A percentile compares a stretch with the other conserved stretches of the same genome.
These are phyloP conservation scores for Prunella vulgaris DNA, from an alignment of 257 asterid species.

Conservation along the genomic window DNA sequence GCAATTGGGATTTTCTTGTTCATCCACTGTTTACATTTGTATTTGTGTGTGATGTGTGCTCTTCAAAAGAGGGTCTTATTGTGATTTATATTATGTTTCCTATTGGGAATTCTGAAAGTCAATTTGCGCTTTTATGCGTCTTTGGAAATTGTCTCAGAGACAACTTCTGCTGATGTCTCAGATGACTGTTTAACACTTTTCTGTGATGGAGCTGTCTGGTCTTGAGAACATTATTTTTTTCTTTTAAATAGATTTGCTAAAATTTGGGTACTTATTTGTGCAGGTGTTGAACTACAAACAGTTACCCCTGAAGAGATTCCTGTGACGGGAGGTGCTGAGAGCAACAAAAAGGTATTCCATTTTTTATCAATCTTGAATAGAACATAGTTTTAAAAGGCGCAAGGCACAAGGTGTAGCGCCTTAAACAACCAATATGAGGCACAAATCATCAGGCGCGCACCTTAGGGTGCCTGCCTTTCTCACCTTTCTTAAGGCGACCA, in stretches of 20 bases:
- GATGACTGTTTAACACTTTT: not conserved
- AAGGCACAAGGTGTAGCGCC: too few species aligned
- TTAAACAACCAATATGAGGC: too few species aligned
- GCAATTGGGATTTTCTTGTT: not conserved
- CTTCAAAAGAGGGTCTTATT: not conserved
- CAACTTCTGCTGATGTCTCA: not conserved
- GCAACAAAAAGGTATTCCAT: constrained; percentile 47
- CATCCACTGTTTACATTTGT: not conserved
- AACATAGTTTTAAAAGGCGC: too few species aligned
- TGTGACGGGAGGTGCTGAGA: constrained; percentile 39
- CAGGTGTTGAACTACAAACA: constrained; percentile 37
- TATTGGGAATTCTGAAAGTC: not conserved
- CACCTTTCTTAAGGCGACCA: too few species aligned
- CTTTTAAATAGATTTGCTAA: constrained; percentile 8
- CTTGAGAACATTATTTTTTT: too few species aligned
- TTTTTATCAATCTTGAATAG: constrained; percentile 22
- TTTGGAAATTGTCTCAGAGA: not conserved
- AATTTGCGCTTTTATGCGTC: constrained; percentile 4
- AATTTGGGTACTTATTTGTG: constrained; percentile 15
- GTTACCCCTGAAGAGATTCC: constrained; percentile 33
- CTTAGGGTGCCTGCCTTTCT: too few species aligned
- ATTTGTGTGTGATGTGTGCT: not conserved
- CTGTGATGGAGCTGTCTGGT: not conserved
- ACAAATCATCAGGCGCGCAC: too few species aligned
- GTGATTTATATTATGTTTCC: not conserved